Evolutionary conservation across 1,284 basidiomycete species (phyloP).

Genomic region (Cutaneotrichosporon spelunceum): DNA sequence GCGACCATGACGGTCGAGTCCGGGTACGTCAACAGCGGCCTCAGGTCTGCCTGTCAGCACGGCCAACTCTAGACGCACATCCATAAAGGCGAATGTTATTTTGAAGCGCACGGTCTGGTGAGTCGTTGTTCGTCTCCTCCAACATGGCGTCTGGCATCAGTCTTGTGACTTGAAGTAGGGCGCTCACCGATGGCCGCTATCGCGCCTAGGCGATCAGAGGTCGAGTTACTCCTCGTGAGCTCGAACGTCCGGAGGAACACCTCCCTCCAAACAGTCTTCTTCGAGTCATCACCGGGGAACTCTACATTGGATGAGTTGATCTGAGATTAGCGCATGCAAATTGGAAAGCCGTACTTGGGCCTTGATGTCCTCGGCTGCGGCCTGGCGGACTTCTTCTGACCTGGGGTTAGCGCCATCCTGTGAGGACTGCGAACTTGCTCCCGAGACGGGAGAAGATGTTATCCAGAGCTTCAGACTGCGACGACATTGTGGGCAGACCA

Average conservation of each 20-base stretch:
- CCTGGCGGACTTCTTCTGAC: conserved; percentile 18
- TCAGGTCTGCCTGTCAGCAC: conserved; percentile 34
- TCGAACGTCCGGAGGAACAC: conserved; percentile 55
- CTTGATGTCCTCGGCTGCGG: conserved; percentile 34
- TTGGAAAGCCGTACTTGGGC: conserved; percentile 28
- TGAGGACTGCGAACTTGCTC: conserved; percentile 31
- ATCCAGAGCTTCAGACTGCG: conserved; percentile 45
- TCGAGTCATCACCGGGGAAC: conserved; percentile 46
- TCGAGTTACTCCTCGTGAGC: conserved; percentile 53
- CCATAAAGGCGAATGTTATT: conserved; percentile 49
- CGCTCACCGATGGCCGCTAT: conserved; percentile 53
- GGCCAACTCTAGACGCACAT: conserved; percentile 32
- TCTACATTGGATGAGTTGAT: conserved; percentile 45
- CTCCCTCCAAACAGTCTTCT: conserved; percentile 51
- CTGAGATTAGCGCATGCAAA: conserved; percentile 16
- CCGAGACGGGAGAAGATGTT: conserved; percentile 43
- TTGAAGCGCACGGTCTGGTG: conserved; percentile 46
- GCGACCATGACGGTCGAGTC: conserved; percentile 51
- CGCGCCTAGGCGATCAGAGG: conserved; percentile 54
- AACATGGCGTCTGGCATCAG: conserved; percentile 39
- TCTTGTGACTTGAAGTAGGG: background rate
- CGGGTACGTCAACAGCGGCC: conserved; percentile 46
- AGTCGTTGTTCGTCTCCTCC: conserved; percentile 45
- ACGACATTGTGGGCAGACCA: conserved; percentile 33
- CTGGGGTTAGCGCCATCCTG: conserved; percentile 3